Base-by-base conservation (phyloP, 768 basidiomycete species). In the Pisolithus tinctorius region DNA sequence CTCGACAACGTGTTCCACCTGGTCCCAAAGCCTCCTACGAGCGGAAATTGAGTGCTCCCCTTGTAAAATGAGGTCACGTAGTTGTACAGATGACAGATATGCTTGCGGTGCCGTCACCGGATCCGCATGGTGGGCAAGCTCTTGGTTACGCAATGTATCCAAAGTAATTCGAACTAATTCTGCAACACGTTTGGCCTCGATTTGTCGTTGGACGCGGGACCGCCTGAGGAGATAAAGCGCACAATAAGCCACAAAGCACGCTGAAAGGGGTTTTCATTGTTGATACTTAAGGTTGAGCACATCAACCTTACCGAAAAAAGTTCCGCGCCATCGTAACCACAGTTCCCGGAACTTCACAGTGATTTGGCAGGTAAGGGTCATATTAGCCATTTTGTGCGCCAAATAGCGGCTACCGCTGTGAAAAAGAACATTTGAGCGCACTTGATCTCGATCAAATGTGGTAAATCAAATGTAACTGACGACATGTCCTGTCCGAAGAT, bases 1-100 rank as follows among this genome's bases (percentile, higher is more conserved):
- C 69, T 94, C 93, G 4, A 96, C 92, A 46, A 93, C 72, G 48
- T 76, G 79, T 65, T 91, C 89, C 45, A 96, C 93, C 57, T 79
- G 76, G 52, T 82, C 75, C 93, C 93, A 96, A 42, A 96, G 60
- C 44, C 80, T 74, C 52, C 76, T 76, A 52, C 90, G 75, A 30
- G 70, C 73, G 23, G 78, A 61, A 37, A 88, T 78, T 26, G 87
- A 88, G 65, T 86, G 87, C 59, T 92, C 85, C 53, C 87, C 81
- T 60, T 87, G 84, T 30, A 96, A 71, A 39, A 95, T 77, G 49
- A 88, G 74, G 69, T 96, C 93, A 50, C 93, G 87, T 42, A 96
- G 79, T 63, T 93, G 92, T 47, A 90, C 71, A 25, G 90, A 89
- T 11, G 90, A 87, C 55, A 95, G 67, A 74, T 86, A 91, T 7